These are phyloP conservation scores for Lactarius akahatsu DNA, from an alignment of 768 basidiomycete species.

Conservation along the genomic window DNA sequence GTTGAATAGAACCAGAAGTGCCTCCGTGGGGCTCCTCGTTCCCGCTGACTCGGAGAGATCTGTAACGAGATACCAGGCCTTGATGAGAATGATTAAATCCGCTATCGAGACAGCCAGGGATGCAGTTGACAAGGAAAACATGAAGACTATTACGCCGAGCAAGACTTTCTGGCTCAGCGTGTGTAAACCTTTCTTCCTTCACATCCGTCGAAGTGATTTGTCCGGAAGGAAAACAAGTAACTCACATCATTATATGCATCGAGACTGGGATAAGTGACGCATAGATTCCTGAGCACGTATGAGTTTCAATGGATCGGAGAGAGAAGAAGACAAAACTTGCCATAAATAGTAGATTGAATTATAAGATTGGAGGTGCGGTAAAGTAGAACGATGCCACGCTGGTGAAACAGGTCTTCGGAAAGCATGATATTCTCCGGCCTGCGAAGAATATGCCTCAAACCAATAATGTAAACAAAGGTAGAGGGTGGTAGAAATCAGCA, in stretches of 20 bases:
- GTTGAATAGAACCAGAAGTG: background rate
- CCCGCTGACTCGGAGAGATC: background rate
- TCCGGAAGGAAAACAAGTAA: background rate
- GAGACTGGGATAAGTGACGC: background rate
- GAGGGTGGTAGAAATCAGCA: background rate
- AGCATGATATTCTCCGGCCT: background rate
- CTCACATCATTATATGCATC: background rate
- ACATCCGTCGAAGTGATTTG: background rate
- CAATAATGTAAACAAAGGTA: background rate
- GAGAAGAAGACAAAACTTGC: background rate
- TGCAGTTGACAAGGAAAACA: conserved; percentile 1
- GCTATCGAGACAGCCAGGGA: background rate
- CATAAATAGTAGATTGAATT: background rate
- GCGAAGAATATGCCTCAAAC: background rate
- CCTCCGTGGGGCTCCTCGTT: background rate
- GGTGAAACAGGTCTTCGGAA: background rate
- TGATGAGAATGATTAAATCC: background rate
- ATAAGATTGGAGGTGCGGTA: background rate
- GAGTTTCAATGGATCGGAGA: background rate
- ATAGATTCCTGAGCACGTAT: background rate
- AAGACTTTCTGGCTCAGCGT: background rate
- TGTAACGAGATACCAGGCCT: background rate
- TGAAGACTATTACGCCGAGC: background rate
- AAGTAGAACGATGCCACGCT: background rate
- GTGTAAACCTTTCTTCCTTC: background rate